A percentile compares a stretch with the other conserved stretches of the same genome.
Evolutionary conservation across 1,139 yeast genomes (phyloP).

Genomic region (Yamadazyma sp.): DNA sequence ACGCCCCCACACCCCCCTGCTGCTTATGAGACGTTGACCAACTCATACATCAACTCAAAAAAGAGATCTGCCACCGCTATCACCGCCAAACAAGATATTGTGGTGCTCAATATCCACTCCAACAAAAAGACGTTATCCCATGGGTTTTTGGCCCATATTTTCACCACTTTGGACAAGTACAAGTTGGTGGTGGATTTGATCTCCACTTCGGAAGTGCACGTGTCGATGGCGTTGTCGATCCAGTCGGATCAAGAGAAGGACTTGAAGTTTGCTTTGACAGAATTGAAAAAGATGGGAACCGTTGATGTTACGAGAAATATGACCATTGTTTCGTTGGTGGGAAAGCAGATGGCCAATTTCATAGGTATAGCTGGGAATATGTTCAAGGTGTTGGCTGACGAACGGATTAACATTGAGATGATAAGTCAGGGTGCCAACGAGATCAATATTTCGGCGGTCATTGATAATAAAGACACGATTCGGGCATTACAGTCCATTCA

Average conservation of each 20-base stretch:
- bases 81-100: conserved; percentile 90
- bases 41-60: conserved; percentile 46
- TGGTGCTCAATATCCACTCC: conserved; percentile 89
- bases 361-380: conserved; percentile 97
- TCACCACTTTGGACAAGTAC: conserved; percentile 80
- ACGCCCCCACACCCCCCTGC: conserved; percentile 97
- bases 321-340: conserved; percentile 92
- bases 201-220: conserved; percentile 96
- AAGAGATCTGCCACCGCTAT: conserved; percentile 93
- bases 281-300: conserved; percentile 75
- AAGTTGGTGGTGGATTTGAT: conserved; percentile 91
- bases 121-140: conserved; percentile 91
- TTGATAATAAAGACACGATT: conserved; percentile 76
- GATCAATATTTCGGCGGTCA: conserved; percentile 93
- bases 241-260: conserved; percentile 59
- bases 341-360: conserved; percentile 94
- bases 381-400: conserved; percentile 93
- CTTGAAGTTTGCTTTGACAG: conserved; percentile 69
- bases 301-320: conserved; percentile 86
- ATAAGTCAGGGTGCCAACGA: conserved; percentile 98
- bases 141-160: conserved; percentile 90
- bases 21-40: conserved; percentile 55
- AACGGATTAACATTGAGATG: conserved; percentile 93
- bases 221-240: conserved; percentile 93
- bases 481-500: conserved; percentile 88